Conservation (phyloP, 2,329 filamentous ascomycete species). For the Raffaelea deltoideospora region DNA sequence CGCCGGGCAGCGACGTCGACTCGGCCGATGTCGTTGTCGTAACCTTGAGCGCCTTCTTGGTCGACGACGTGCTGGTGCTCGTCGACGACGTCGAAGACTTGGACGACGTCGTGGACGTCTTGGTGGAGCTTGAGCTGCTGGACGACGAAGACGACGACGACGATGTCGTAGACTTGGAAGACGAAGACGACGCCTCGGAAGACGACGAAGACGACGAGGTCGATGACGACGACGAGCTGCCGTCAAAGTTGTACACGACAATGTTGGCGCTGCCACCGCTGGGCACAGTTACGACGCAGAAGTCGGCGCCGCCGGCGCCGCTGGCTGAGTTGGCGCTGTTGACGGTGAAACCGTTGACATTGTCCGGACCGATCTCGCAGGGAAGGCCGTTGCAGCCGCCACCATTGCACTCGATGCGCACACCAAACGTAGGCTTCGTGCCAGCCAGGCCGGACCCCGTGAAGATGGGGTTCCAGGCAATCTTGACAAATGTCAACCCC, state of each 20-base stretch:
- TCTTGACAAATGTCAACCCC: conserved; percentile 58
- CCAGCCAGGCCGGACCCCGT: conserved; percentile 37
- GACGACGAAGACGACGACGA: conserved; percentile 2
- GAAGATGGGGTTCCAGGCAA: conserved; percentile 67
- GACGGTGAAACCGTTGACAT: conserved; percentile 41
- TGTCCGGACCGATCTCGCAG: conserved; percentile 52
- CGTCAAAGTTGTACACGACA: conserved; percentile 39
- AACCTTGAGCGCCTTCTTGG: conserved; percentile 1
- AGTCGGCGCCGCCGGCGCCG: conserved; percentile 53
- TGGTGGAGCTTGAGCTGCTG: neutral
- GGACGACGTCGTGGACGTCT: conserved; percentile 15
- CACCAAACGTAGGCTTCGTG: conserved; percentile 47
- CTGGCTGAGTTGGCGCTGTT: conserved; percentile 34
- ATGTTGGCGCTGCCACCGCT: conserved; percentile 52
- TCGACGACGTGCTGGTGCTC: conserved; percentile 10
- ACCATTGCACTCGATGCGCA: conserved; percentile 55
- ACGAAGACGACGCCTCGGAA: conserved; percentile 9
- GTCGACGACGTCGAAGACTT: conserved; percentile 12
- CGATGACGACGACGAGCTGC: conserved; percentile 10
- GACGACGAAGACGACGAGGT: conserved; percentile 8
- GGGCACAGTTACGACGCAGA: conserved; percentile 64
- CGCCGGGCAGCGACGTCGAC: conserved; percentile 20
- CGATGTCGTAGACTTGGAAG: conserved; percentile 10
- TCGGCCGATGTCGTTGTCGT: conserved; percentile 13
- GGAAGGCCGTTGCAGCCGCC: conserved; percentile 57